Base-by-base conservation (phyloP, 148 eudicot species). In the Euryodendron excelsum region DNA sequence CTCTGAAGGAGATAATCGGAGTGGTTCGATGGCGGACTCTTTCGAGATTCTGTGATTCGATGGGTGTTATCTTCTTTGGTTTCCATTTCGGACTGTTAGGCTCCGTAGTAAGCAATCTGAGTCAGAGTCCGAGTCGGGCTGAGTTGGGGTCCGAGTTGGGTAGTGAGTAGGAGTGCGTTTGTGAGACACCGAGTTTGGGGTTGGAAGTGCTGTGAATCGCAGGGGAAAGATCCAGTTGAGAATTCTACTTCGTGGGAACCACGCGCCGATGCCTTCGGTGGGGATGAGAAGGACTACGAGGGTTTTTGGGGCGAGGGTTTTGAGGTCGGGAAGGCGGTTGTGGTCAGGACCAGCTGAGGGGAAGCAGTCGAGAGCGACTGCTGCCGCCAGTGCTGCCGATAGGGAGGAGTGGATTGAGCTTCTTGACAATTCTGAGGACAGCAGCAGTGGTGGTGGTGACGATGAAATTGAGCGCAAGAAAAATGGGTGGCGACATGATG, bases 211-310 rank as follows among this genome's bases (percentile, higher is more conserved):
- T 31, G 59, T 30, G 50, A 74, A 41, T 56, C 63, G 36, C 28
- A 53, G 13, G 58, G 55, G 73, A 39, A 21, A 53, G 21, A 39
- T 60, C 14, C 36, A 48, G 31, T 74, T 3, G 25, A 18, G 33
- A 31, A 52, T 76, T 27, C 8, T 33, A 8, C 71, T n/a, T 61
- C 15, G 37, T 52, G 18, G 39, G 20, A 50, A 64, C 59, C 72
- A 78, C 83, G 82, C 78, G 87, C 86, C 80, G 78, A 94, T 94
- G 97, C 97, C 98, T 82, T 86, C 91, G 39, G 94, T 84, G 25
- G 90, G 86, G 81, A 93, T 95, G 99, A 84, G 93, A 73, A 90
- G 96, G 73, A 88, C 90, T 60, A 89, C 94, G 36, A 90, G 99
- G 86, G 90, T 91, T 61, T 89, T 92, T 61, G 97, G 90, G 62